Evolutionary conservation across 2,329 filamentous ascomycete genomes (phyloP).

Genomic region (Scedosporium minutisporum): DNA sequence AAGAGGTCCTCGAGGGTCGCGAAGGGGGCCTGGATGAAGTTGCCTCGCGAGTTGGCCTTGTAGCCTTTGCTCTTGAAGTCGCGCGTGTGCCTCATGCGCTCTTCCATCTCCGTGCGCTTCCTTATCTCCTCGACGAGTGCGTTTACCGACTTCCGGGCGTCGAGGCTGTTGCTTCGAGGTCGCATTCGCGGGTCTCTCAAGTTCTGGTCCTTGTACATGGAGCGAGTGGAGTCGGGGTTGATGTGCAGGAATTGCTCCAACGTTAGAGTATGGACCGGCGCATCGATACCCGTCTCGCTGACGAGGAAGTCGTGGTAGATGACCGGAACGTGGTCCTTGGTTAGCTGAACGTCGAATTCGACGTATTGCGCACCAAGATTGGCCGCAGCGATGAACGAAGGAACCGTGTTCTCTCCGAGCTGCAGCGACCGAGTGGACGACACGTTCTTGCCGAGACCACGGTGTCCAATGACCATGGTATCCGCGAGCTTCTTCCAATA

Average conservation of each 20-base stretch:
- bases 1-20: constrained; percentile 93
- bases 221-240: constrained; percentile 40
- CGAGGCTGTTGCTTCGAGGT: constrained; percentile 27
- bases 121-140: constrained; percentile 43
- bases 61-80: constrained; percentile 92
- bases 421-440: constrained; percentile 78
- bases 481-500: constrained; percentile 93
- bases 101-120: constrained; percentile 38
- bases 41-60: constrained; percentile 89
- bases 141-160: constrained; percentile 21
- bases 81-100: constrained; percentile 93
- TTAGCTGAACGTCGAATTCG: constrained; percentile 84
- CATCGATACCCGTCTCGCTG: constrained; percentile 94
- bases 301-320: constrained; percentile 99
- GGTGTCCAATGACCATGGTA: constrained; percentile 69
- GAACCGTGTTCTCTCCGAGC: constrained; percentile 90
- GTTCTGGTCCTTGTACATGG: neutral
- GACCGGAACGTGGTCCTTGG: constrained; percentile 96
- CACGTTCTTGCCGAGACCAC: constrained; percentile 83
- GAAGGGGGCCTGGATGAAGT: constrained; percentile 92
- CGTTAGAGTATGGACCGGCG: constrained; percentile 88
- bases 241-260: constrained; percentile 93
- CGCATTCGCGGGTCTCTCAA: constrained; percentile 8
- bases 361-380: constrained; percentile 76
- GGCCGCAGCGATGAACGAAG: constrained; percentile 91